Evolutionary conservation across 805 yeast genomes (phyloP).

Genomic region (Torulaspora franciscae): DNA sequence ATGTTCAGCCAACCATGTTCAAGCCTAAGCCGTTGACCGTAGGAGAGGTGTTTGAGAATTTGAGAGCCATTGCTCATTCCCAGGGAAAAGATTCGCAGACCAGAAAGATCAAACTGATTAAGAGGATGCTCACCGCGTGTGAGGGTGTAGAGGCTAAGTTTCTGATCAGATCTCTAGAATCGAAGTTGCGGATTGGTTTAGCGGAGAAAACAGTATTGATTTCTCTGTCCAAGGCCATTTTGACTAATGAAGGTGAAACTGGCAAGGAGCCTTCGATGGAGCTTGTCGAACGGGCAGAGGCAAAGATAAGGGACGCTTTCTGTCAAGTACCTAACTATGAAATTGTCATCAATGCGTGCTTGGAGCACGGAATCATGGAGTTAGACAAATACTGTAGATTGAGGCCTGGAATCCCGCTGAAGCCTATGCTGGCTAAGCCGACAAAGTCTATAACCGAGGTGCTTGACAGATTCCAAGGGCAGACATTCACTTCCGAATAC

Average conservation of each 20-base stretch:
- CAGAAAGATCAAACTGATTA: slow-evolving; percentile 71
- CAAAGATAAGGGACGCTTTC: slow-evolving; percentile 74
- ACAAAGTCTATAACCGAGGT: slow-evolving; percentile 92
- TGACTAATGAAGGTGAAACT: slow-evolving; percentile 50
- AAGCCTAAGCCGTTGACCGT: slow-evolving; percentile 79
- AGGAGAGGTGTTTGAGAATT: slow-evolving; percentile 62
- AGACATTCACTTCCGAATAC: slow-evolving; percentile 89
- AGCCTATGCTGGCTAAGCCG: slow-evolving; percentile 98
- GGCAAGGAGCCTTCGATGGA: slow-evolving; percentile 39
- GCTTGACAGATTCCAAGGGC: slow-evolving; percentile 78
- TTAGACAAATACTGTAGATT: slow-evolving; percentile 64
- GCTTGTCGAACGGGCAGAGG: slow-evolving; percentile 61
- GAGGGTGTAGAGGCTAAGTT: slow-evolving; percentile 85
- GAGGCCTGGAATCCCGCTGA: slow-evolving; percentile 89
- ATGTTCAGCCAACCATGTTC: slow-evolving; percentile 88
- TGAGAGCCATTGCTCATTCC: slow-evolving; percentile 70
- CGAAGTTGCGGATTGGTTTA: slow-evolving; percentile 85
- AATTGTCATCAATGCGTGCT: slow-evolving; percentile 59
- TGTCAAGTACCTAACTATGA: slow-evolving; percentile 90
- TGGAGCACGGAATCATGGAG: slow-evolving; percentile 62
- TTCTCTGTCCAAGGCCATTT: slow-evolving; percentile 78
- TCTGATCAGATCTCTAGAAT: slow-evolving; percentile 83
- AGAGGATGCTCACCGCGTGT: slow-evolving; percentile 79
- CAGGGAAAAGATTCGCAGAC: slow-evolving; percentile 81
- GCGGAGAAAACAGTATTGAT: slow-evolving; percentile 90